phyloP scores from a whole-genome alignment of 371 early-diverging fungal species.

The Actinomortierella ambigua region DNA sequence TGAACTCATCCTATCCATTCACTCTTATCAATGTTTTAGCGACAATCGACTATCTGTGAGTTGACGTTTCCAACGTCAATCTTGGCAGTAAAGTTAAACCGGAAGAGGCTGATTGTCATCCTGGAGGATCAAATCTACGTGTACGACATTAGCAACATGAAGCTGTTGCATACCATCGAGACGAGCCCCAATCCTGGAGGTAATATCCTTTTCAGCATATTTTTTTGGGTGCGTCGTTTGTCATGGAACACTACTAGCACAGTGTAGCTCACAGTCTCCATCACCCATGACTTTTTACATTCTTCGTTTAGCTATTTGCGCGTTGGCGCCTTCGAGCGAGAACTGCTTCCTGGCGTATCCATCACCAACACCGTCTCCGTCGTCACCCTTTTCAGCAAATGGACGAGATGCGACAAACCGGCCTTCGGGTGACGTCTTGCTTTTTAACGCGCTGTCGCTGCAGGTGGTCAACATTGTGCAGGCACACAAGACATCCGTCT shows the following conservation, averaged over 20 bases:
- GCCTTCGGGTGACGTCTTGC: conserved; percentile 82
- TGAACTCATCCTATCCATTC: not conserved
- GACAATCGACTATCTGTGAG: conserved; percentile 96
- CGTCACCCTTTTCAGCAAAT: conserved; percentile 52
- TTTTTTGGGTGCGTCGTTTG: conserved; percentile 91
- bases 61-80: conserved; percentile 91
- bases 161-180: conserved; percentile 92
- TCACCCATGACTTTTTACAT: not conserved
- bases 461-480: conserved; percentile 90
- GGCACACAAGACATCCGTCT: conserved; percentile 91
- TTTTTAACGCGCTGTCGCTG: conserved; percentile 86
- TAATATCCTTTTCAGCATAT: conserved; percentile 57
- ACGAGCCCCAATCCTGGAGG: conserved; percentile 90
- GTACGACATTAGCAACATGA: conserved; percentile 97
- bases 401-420: conserved; percentile 36
- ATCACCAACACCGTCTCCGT: conserved; percentile 59
- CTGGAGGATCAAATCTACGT: conserved; percentile 91
- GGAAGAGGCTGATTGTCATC: conserved; percentile 89
- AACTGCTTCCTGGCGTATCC: conserved; percentile 96
- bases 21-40: conserved; percentile 55
- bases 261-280: not conserved
- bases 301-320: conserved; percentile 74
- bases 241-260: conserved; percentile 88
- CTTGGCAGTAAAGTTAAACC: conserved; percentile 93
- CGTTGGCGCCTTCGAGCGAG: conserved; percentile 92